Percentiles rank a stretch among this genome's conserved stretches.
These are phyloP conservation scores for Halenospora varia DNA, from an alignment of 495 filamentous ascomycete species.

Conservation along the genomic window DNA sequence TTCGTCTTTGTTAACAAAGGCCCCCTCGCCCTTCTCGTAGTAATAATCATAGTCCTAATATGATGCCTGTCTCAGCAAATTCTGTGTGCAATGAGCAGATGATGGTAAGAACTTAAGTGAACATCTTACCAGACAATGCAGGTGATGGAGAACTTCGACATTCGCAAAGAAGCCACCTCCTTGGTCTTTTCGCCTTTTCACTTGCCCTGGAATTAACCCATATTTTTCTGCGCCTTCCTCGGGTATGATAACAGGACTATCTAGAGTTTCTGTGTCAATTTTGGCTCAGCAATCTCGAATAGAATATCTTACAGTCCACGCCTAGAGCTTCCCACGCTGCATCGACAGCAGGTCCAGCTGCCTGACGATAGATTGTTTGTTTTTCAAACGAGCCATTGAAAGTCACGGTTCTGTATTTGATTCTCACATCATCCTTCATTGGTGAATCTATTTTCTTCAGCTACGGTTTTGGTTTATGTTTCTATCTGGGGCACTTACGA, in stretches of 20 bases:
- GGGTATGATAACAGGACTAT: conserved; percentile 30
- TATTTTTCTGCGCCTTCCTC: conserved; percentile 31
- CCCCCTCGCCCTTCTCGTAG: conserved; percentile 34
- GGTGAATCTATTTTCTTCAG: neutral
- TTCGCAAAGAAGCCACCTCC: conserved; percentile 50
- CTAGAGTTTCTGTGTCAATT: neutral
- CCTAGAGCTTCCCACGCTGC: conserved; percentile 52
- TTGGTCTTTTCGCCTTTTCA: conserved; percentile 43
- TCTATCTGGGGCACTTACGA: neutral
- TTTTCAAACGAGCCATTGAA: conserved; percentile 52
- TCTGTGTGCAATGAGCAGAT: conserved; percentile 15
- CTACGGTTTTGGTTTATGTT: neutral
- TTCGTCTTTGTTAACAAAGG: conserved; percentile 42
- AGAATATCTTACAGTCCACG: conserved; percentile 20
- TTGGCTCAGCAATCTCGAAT: neutral
- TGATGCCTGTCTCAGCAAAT: conserved; percentile 48
- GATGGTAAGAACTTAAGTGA: neutral
- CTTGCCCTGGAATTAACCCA: conserved; percentile 40
- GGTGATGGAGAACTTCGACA: conserved; percentile 51
- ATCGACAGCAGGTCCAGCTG: conserved; percentile 48
- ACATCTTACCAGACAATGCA: conserved; percentile 41
- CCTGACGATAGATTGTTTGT: conserved; percentile 45
- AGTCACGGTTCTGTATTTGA: neutral
- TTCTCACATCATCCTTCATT: neutral
- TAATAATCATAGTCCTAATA: conserved; percentile 56